Conservation (phyloP, 176 grass and related monocot species). For the Hordeum vulgare region MorexV3_pseudomolecules_assembly NC_058518.1:453466133-453466632, state of each 20-base stretch:
- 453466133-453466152: neutral
- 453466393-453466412: neutral
- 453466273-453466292: neutral
- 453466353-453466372: neutral
- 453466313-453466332: too few species aligned
- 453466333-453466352: too few species aligned
- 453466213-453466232: neutral
- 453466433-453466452: too few species aligned
- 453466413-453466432: too few species aligned
- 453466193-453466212: neutral
- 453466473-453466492: too few species aligned
- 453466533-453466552: neutral
- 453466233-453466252: neutral
- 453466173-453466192: neutral
- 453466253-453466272: neutral
- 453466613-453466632: neutral
- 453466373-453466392: too few species aligned
- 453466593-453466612: neutral
- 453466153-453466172: neutral
- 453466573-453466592: neutral
- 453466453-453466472: too few species aligned
- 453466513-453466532: neutral
- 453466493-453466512: neutral
- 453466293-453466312: too few species aligned
- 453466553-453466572: neutral